Base-by-base conservation (phyloP, 192 early-diverging fungal species). In the Gryganskiella cystojenkinii region DNA sequence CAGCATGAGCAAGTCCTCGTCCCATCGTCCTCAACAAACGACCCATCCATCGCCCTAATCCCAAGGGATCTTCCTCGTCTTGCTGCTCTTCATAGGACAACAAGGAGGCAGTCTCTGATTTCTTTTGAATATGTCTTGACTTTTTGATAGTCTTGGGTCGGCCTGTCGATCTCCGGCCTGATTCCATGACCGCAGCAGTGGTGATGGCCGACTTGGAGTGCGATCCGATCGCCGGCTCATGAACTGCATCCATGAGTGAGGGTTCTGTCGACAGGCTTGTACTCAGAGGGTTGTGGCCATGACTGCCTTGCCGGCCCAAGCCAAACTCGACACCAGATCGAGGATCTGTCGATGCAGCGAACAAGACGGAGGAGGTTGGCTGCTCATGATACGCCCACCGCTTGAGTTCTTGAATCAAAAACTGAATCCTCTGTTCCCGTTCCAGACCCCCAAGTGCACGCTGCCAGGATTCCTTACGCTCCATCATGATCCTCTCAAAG, bases 351-450 rank as follows among this genome's bases (percentile, higher is more conserved):
- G 45, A 14, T 61, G 27, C n/a, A n/a, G n/a, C n/a, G n/a, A n/a
- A n/a, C n/a, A n/a, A n/a, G n/a, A n/a, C n/a, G n/a, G n/a, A n/a
- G n/a, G n/a, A n/a, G n/a, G n/a, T n/a, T 20, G 7, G 22, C 50
- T 25, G 35, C 55, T 33, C 56, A 10, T 56, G 46, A 2, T 27
- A 54, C 1, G 71, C 71, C 71, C 71, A 73, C 2, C 71, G 71
- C 15, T 35, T 64, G 5, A 73, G 25, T 42, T 73, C 71, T 24
- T 65, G 56, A 8, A 73, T 51, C 15, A 73, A 56, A 47, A 73
- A 73, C 31, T 73, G 62, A 33, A 73, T 65, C 40, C 71, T 43
- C 28, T 65, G 71, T 42, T 73, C 71, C 19, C 71, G 71, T 24
- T 73, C 71, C 22, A 73, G 47, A 11, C 63, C 71, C 33, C 51